Evolutionary conservation across 2,329 filamentous ascomycete species (phyloP), one percentile per base, ranked within the genome.

Genomic region (Bipolaris zeicola): DNA sequence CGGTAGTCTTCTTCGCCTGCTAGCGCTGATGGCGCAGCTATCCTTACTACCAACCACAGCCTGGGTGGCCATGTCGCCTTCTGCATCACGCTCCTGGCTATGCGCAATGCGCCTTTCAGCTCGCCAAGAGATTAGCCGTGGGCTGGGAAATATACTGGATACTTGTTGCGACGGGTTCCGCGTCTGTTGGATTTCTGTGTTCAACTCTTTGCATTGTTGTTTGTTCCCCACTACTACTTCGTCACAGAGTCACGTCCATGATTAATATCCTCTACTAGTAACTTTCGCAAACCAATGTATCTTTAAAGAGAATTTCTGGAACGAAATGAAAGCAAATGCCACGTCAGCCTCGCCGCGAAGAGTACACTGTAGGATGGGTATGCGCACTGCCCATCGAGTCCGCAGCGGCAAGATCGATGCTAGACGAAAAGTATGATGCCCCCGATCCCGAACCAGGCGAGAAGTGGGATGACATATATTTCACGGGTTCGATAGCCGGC

Each of bases 401-500:
- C 18, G 58, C 58, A 13, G 62, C 62, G 0, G 60, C 60, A 2
- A 18, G 56, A 28, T 47, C 18, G 6, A 56, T 60, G 50, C 42
- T 60, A 24, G 57, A 60, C 50, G 42, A 60, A 38, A 16, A 48
- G 20, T 47, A 76, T 44, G 46, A 58, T 0, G n/a, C 52, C 18
- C 49, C 66, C 14, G 18, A 52, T 28, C 16, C 64, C 71, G 6
- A 71, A 67, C 14, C 60, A 51, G 2, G 67, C 66, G 28, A 70
- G 64, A 14, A 68, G 50, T 45, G 58, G 64, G 18, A 68, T 73
- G 65, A 58, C 50, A 2, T 58, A 2, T 63, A 65, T 41, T 10
- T 49, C 13, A 55, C 69, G 3, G 70, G 73, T 14, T 59, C 52
- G 3, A 65, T 75, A 65, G 31, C 67, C 65, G 48, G 46, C 10